Base-by-base conservation (phyloP, 768 basidiomycete species). In the Tephrocybe sp. region DNA sequence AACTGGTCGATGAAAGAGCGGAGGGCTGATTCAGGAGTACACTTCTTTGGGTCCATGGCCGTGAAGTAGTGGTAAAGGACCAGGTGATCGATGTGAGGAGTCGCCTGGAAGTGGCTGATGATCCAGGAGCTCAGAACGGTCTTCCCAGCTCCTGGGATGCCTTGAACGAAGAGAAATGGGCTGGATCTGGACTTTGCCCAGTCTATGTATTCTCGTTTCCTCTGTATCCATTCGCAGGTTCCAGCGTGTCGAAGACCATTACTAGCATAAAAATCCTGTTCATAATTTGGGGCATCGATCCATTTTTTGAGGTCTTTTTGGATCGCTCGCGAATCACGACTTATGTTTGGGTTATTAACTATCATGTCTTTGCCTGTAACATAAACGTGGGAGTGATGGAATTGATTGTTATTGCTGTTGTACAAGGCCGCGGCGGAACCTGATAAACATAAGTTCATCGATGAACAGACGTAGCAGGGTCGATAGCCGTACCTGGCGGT, bases 211-310 rank as follows among this genome's bases (percentile, higher is more conserved):
- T 16, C 34, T 17, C 3, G 26, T 17, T 39, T 51, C n/a, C 32
- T 14, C 30, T 22, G n/a, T 13, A 51, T 31, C 50, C 50, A 51
- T 30, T 51, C 50, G 30, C 50, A 51, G 12, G 50, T 51, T n/a
- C 50, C 50, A 31, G 19, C 50, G 34, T 51, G 20, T n/a, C 36
- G 22, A 34, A 26, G 36, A 13, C 39, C 43, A 7, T 39, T 33
- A 13, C 42, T 20, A 13, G 16, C 43, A 14, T 8, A 22, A 16
- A 51, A 38, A 14, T 51, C 50, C 7, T 17, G 1, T 36, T 39
- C 33, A 30, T 45, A 51, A n/a, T 38, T 9, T 5, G 44, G 36
- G 16, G 36, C 50, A 31, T 51, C 20, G 9, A 51, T 20, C 50
- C 50, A 51, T 2, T 40, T 26, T 45, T 14, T 38, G 35, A 45